A percentile compares a stretch with the other conserved stretches of the same genome.
These are phyloP conservation scores for Chlorella variabilis DNA, from an alignment of 163 green algal genomes.

Conservation along the genomic window DNA sequence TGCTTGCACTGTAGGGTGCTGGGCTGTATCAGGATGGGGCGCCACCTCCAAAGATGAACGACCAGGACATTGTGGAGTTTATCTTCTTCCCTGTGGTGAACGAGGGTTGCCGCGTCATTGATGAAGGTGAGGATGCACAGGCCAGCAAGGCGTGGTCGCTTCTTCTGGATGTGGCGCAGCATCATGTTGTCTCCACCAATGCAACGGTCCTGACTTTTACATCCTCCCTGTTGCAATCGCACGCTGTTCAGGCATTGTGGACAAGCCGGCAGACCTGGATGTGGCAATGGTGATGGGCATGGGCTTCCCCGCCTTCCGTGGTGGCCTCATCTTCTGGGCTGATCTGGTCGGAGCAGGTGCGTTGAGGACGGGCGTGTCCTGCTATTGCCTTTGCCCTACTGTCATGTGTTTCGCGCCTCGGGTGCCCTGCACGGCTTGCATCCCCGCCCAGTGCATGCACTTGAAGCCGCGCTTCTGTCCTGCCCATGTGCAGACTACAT, in stretches of 20 bases:
- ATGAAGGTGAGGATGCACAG: constrained; percentile 55
- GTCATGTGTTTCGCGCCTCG: no score
- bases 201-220: no score
- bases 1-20: not conserved
- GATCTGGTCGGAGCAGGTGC: constrained; percentile 84
- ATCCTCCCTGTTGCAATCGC: not conserved
- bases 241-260: constrained; percentile 90
- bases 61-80: constrained; percentile 93
- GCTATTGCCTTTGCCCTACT: no score
- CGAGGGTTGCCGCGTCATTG: constrained; percentile 89
- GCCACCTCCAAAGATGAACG: constrained; percentile 21
- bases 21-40: constrained; percentile 19
- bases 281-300: constrained; percentile 95
- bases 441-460: no score
- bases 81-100: constrained; percentile 99
- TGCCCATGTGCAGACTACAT: constrained; percentile 46
- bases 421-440: no score
- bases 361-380: no score
- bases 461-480: no score
- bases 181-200: no score
- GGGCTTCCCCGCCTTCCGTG: constrained; percentile 95
- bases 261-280: constrained; percentile 96
- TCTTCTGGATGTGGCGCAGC: no score
- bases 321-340: constrained; percentile 95
- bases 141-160: not conserved